Evolutionary conservation across 2,329 filamentous ascomycete species (phyloP).

Genomic region (Sclerotinia glacialis): DNA sequence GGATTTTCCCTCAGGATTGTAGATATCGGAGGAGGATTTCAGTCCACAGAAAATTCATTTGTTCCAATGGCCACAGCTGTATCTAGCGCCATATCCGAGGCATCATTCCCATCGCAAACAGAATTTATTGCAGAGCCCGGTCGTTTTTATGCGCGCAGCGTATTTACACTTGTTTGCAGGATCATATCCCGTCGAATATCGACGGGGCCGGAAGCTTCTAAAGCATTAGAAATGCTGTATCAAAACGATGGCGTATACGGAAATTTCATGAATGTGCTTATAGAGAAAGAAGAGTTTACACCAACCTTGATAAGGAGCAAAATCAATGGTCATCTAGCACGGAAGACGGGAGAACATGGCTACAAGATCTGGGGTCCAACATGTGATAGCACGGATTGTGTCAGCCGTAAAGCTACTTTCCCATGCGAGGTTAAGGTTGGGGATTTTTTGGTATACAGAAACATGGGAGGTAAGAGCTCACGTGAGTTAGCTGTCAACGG

Average conservation of each 20-base stretch:
- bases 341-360: not conserved
- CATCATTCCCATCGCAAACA: not conserved
- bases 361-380: constrained; percentile 3
- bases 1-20: not conserved
- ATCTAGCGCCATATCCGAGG: not conserved
- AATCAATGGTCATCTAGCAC: not conserved
- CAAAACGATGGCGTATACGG: constrained; percentile 8
- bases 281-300: not conserved
- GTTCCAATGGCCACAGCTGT: not conserved
- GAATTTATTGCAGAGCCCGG: not conserved
- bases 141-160: not conserved
- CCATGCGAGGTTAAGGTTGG: not conserved
- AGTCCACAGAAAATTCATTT: not conserved
- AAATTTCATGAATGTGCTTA: constrained; percentile 4
- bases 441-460: not conserved
- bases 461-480: not conserved
- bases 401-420: not conserved
- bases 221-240: not conserved
- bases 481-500: not conserved
- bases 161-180: constrained; percentile 2
- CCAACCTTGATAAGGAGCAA: not conserved
- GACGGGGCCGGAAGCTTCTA: not conserved
- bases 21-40: constrained; percentile 6
- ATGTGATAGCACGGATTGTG: not conserved
- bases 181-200: constrained; percentile 6